Evolutionary conservation across 2,329 filamentous ascomycete species (phyloP), one percentile per base, ranked within the genome.

Genomic region (Fusarium humuli): DNA sequence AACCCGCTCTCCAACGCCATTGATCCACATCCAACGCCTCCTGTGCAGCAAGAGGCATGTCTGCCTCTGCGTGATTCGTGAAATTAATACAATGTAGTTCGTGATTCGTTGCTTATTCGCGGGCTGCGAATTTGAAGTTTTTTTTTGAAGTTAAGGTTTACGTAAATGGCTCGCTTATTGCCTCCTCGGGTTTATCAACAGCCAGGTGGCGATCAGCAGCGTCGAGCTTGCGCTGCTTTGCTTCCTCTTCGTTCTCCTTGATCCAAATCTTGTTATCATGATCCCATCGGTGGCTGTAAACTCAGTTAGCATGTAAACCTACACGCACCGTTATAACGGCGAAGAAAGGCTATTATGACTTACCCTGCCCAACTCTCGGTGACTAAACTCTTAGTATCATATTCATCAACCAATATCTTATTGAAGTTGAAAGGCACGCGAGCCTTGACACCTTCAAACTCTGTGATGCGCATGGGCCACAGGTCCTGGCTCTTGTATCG

Each of bases 401-500:
- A 93, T 80, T 93, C 91, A 30, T 88, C 85, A 6, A 83, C 83
- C 58, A 93, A 79, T 29, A 92, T 87, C 75, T 84, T 85, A 72
- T 92, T 90, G 69, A 91, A 92, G 58, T 83, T 84, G 76, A 88
- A 91, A 6, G 93, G 93, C 25, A 96, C 86, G 70, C 85, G 86
- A 25, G 91, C 91, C 14, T 85, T 81, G 3, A 92, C 89, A 22
- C 91, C 92, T 81, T 96, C 93, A 73, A 93, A 96, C 67, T 87
- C 86, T 27, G 89, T 92, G 76, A 89, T 84, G 18, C 92, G 86
- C 84, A 96, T 83, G 6, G 93, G 93, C 80, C 90, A 96, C 14
- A 96, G 82, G 73, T 96, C 92, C n/a, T 82, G 82, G 27, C 87
- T 89, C 44, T 82, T 80, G 79, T 96, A 96, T 47, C 85, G 83